Base-by-base conservation (phyloP, 306 rosid species). In the Cucurbita argyrosperma region DNA sequence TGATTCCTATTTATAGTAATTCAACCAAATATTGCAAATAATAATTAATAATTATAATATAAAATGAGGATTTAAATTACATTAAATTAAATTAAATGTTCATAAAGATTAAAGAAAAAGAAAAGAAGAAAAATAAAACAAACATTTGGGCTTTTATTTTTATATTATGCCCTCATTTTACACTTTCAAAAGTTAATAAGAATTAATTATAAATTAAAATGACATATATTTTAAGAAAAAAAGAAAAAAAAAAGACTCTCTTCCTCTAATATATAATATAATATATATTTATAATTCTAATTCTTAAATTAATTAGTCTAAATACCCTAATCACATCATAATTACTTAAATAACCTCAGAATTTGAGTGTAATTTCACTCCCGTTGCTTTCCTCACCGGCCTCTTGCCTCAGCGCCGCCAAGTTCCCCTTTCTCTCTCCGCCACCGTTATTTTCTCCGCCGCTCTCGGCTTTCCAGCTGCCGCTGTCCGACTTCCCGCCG, bases 381-480 rank as follows among this genome's bases (percentile, higher is more conserved):
- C 90, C 92, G 80, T 91, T 87, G 76, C 88, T 91, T 53, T 82
- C 92, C 4, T 86, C 84, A 6, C 81, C 23, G 67, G 11, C 81
- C 56, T 86, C 90, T 26, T 78, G 60, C 49, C 84, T 74, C 9
- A 84, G 76, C 1, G 82, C 82, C n/a, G 74, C 80, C 71, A 94
- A 40, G 37, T 50, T 69, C 3, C 88, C 88, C 72, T 86, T 89
- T 26, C 87, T 82, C 67, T 85, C 90, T 30, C 84, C 90, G 26
- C 84, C 91, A 0, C 78, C 81, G 3, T 74, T 80, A 30, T 84
- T 86, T 47, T 91, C 65, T 59, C 65, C 96, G 8, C 89, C 89
- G 60, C 96, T 95, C 79, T 92, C 99, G 0, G 84, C 97, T 74
- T 88, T 95, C 97, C 97, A 95, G 91, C 99, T 95, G 68, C 92